Evolutionary conservation across 2,329 filamentous ascomycete genomes (phyloP).

Genomic region (Elsinoe batatas): DNA sequence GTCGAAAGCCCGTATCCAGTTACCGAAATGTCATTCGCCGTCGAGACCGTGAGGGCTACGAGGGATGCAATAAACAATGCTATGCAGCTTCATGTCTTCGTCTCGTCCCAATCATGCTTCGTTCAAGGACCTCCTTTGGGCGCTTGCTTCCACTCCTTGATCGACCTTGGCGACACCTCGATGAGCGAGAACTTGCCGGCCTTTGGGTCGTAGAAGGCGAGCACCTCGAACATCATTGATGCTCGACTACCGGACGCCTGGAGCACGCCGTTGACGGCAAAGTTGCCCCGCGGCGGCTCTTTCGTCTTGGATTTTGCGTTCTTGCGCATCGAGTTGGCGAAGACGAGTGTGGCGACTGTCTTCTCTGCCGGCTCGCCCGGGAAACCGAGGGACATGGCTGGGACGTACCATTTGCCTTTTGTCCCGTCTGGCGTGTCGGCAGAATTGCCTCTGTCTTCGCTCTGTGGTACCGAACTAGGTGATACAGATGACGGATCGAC

Average conservation of each 20-base stretch:
- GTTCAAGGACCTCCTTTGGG: conserved; percentile 31
- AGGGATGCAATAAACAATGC: conserved; percentile 11
- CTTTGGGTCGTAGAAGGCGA: conserved; percentile 37
- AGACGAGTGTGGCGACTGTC: conserved; percentile 9
- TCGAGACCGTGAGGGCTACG: background rate
- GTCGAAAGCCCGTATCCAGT: conserved; percentile 2
- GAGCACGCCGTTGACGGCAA: conserved; percentile 37
- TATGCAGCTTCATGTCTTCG: conserved; percentile 10
- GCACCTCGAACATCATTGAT: conserved; percentile 35
- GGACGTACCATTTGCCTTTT: conserved; percentile 6
- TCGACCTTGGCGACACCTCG: conserved; percentile 22
- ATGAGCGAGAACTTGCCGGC: conserved; percentile 28
- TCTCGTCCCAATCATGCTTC: conserved; percentile 3
- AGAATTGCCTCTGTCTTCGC: conserved; percentile 1
- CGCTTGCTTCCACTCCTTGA: conserved; percentile 29
- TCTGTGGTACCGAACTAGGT: background rate
- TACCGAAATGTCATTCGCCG: conserved; percentile 7
- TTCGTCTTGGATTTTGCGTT: conserved; percentile 15
- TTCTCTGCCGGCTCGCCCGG: conserved; percentile 10
- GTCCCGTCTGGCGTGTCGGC: background rate
- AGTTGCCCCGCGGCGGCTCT: conserved; percentile 35
- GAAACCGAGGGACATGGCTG: background rate
- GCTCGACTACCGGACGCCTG: conserved; percentile 36
- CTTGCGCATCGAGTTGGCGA: conserved; percentile 23
- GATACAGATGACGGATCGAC: conserved; percentile 1